Percentiles rank a stretch among this genome's conserved stretches.
These are phyloP conservation scores for Astrocystis sublimbata DNA, from an alignment of 495 filamentous ascomycete genomes.

Conservation along the genomic window DNA sequence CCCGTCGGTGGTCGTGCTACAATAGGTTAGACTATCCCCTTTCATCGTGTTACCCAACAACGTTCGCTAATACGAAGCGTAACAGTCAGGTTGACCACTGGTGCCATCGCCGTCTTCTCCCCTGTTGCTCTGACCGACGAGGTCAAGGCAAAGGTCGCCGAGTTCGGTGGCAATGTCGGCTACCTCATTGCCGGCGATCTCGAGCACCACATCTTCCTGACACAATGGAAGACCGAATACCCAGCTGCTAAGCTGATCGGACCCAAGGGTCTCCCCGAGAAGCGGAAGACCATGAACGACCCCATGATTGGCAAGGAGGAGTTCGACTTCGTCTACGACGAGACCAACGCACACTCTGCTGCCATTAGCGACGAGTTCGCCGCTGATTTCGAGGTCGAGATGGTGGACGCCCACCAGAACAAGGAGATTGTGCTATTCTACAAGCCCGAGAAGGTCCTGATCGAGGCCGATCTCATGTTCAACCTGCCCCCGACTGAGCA, in stretches of 20 bases:
- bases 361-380: conserved; percentile 77
- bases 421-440: conserved; percentile 87
- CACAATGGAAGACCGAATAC: conserved; percentile 77
- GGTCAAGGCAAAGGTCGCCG: conserved; percentile 64
- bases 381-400: conserved; percentile 82
- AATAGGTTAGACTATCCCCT: conserved; percentile 57
- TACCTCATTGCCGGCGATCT: conserved; percentile 88
- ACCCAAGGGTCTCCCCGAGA: conserved; percentile 83
- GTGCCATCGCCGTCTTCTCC: conserved; percentile 86
- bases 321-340: conserved; percentile 65
- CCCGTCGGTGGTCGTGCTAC: conserved; percentile 88
- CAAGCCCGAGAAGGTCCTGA: conserved; percentile 77
- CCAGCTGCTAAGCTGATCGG: conserved; percentile 78
- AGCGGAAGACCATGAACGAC: conserved; percentile 63
- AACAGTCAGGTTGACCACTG: conserved; percentile 72
- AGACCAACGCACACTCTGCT: conserved; percentile 29
- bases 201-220: conserved; percentile 90
- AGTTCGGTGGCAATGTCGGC: conserved; percentile 68
- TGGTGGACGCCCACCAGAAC: conserved; percentile 74
- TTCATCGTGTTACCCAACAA: background rate
- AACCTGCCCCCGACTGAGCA: conserved; percentile 89
- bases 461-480: conserved; percentile 90
- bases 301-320: conserved; percentile 65
- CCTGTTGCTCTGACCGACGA: conserved; percentile 80
- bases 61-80: conserved; percentile 8